phyloP scores from a whole-genome alignment of 345 rosid genomes.

The Triadica sebifera region DNA sequence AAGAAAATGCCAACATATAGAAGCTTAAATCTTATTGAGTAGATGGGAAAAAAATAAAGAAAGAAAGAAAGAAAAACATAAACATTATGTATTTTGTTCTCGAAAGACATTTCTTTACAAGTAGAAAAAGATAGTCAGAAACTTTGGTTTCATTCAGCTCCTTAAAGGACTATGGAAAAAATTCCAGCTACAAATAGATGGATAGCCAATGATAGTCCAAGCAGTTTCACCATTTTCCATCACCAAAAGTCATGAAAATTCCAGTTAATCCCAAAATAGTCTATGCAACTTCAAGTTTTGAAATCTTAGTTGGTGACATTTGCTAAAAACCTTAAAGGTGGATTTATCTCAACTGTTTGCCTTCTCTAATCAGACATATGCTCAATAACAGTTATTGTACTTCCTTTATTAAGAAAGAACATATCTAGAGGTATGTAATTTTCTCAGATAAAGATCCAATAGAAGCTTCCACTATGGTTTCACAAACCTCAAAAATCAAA shows the following conservation, averaged over 20 bases:
- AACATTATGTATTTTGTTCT: not conserved
- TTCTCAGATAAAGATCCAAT: not conserved
- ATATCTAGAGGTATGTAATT: not conserved
- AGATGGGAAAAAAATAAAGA: too few relatives aligned
- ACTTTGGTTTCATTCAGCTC: not conserved
- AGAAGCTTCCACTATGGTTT: not conserved
- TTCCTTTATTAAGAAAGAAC: not conserved
- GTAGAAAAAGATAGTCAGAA: not conserved
- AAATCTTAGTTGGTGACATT: not conserved
- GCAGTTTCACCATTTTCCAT: not conserved
- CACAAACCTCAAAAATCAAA: not conserved
- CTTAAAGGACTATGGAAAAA: not conserved
- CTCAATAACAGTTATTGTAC: not conserved
- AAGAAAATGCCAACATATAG: not conserved
- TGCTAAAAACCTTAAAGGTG: not conserved
- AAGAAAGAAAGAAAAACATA: not conserved
- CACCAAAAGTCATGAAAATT: not conserved
- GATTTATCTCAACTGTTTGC: not conserved
- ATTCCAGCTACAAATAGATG: not conserved
- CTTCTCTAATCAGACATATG: not conserved
- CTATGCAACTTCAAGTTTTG: not conserved
- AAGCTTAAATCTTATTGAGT: not conserved
- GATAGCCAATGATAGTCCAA: not conserved
- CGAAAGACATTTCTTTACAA: not conserved
- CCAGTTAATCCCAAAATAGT: not conserved